Percentiles rank a stretch among this genome's conserved stretches.
Evolutionary conservation across 352 stramenopile species (phyloP).

Genomic region (Pythium rishiriense): DNA sequence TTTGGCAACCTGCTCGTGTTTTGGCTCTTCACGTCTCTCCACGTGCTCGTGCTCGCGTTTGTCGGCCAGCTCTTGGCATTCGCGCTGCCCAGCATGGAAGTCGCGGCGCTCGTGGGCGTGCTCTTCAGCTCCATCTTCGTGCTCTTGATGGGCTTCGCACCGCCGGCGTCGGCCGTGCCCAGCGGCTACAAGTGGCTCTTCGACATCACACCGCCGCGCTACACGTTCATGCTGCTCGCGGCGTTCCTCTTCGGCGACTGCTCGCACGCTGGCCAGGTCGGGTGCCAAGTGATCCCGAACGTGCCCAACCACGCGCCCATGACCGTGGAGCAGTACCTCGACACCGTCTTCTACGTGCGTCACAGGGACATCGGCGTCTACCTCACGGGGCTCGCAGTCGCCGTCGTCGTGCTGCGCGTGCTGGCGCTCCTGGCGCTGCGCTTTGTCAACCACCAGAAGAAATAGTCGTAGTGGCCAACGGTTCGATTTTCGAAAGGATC

Average conservation of each 20-base stretch:
- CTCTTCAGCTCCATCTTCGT: slow-evolving; percentile 39
- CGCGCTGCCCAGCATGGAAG: slow-evolving; percentile 28
- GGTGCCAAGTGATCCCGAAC: slow-evolving; percentile 14
- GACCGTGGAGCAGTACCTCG: slow-evolving; percentile 18
- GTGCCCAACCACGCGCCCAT: slow-evolving; percentile 15
- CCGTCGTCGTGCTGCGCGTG: slow-evolving; percentile 16
- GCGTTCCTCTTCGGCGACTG: slow-evolving; percentile 28
- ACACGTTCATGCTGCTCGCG: slow-evolving; percentile 28
- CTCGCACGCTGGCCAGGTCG: background rate
- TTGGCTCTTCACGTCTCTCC: slow-evolving; percentile 16
- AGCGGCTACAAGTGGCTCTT: slow-evolving; percentile 33
- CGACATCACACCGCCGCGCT: slow-evolving; percentile 26
- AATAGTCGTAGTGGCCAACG: background rate
- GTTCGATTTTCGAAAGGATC: background rate
- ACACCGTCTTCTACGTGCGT: slow-evolving; percentile 48
- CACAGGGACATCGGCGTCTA: slow-evolving; percentile 50
- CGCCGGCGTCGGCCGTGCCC: slow-evolving; percentile 27
- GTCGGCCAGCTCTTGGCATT: slow-evolving; percentile 27
- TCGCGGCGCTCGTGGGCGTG: slow-evolving; percentile 23
- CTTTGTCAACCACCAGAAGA: slow-evolving; percentile 30
- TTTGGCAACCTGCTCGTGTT: slow-evolving; percentile 18
- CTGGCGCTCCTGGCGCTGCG: slow-evolving; percentile 22
- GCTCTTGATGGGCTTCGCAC: slow-evolving; percentile 46
- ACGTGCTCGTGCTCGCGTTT: slow-evolving; percentile 24
- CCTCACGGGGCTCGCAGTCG: slow-evolving; percentile 39